Evolutionary conservation across 108 stramenopile species (phyloP).

Genomic region (Discostella stelligeroides): DNA sequence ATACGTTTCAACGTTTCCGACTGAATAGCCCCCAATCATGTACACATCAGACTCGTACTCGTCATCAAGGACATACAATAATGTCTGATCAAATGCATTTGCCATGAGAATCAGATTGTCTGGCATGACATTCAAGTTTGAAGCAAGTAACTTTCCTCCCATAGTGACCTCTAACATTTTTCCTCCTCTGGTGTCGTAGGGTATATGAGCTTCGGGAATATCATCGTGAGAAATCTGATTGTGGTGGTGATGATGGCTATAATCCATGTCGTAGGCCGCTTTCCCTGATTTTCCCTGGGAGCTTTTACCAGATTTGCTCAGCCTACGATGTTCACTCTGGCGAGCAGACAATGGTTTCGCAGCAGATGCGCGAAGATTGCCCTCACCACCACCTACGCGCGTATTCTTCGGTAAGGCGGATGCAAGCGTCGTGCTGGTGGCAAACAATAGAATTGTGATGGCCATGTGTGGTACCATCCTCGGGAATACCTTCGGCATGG

Average conservation of each 20-base stretch:
- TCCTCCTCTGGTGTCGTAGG: no score
- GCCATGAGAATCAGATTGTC: slow-evolving; percentile 14
- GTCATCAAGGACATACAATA: slow-evolving; percentile 17
- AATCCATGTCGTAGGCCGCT: not conserved
- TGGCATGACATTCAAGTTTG: slow-evolving; percentile 9
- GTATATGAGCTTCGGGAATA: no score
- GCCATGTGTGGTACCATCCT: slow-evolving; percentile 8
- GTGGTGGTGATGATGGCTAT: no score
- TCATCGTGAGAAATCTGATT: no score
- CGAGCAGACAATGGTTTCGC: not conserved
- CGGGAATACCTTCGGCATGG: slow-evolving; percentile 13
- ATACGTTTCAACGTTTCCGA: slow-evolving; percentile 8
- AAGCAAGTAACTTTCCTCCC: slow-evolving; percentile 30
- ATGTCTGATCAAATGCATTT: slow-evolving; percentile 25
- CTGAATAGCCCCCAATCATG: slow-evolving; percentile 29
- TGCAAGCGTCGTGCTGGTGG: not conserved
- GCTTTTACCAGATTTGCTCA: slow-evolving; percentile 12
- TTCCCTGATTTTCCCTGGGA: slow-evolving; percentile 20
- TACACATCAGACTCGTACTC: slow-evolving; percentile 24
- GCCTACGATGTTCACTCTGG: not conserved
- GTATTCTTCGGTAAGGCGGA: slow-evolving; percentile 1
- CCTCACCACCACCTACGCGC: not conserved
- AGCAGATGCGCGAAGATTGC: slow-evolving; percentile 9
- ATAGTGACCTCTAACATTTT: slow-evolving; percentile 27
- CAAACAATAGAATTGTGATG: slow-evolving; percentile 6